Evolutionary conservation across 1,284 basidiomycete genomes (phyloP), one percentile per base, ranked within the genome.

Genomic region (Peniophora sp.): DNA sequence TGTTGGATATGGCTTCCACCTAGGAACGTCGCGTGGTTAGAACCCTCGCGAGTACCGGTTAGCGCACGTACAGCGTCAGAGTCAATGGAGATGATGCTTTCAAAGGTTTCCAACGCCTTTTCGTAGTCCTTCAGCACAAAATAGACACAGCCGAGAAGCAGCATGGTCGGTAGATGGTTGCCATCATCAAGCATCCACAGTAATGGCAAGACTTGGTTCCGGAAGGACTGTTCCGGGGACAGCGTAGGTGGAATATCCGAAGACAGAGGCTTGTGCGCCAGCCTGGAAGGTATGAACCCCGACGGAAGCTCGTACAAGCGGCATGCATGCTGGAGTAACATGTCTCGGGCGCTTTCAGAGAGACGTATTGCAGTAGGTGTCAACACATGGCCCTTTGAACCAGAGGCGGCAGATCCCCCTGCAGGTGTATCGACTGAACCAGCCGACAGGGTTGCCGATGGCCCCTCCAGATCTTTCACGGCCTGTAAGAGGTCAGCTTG

Each of bases 131-230:
- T 59, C 16, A 64, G 55, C 1, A 57, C 57, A 50, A 60, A 51
- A 47, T 62, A 58, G 3, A 59, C 59, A 55, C 62, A 65, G 3
- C 62, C 56, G n/a, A 65, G 56, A 14, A 65, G 54, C 2, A 65
- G 58, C 11, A 63, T 48, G n/a, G 60, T 49, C 8, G 62, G 56
- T 3, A 60, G 43, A 47, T 65, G 56, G n/a, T 50, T 38, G 0
- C 59, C 61, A 47, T 57, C 55, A 9, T 55, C 55, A 9, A 65
- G 50, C 3, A 56, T 52, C 12, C 50, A 48, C 27, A 65, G 58
- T 27, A 65, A 57, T 1, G 63, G 63, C 0, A 65, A 44, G 2
- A 65, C 56, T 16, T 55, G 59, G 6, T 54, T 25, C 17, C 51
- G 54, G 54, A 59, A 61, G 19, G 58, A 44, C n/a, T 57, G 50